A percentile compares a stretch with the other conserved stretches of the same genome.
Evolutionary conservation across 768 basidiomycete species (phyloP).

Genomic region (Gelatoporia subvermispora): DNA sequence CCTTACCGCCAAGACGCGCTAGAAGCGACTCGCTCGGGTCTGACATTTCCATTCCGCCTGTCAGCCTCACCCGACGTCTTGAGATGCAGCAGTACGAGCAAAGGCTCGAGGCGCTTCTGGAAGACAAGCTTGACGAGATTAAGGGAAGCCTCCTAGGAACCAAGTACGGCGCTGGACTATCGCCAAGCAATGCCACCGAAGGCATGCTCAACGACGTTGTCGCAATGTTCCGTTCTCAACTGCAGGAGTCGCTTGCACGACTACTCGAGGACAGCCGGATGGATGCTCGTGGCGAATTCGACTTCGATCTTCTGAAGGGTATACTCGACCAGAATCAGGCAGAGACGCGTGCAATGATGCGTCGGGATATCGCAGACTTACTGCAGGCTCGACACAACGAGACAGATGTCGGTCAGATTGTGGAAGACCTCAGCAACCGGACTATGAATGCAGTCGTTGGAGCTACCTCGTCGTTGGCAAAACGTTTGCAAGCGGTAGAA

Average conservation of each 20-base stretch:
- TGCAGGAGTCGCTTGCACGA: constrained; percentile 56
- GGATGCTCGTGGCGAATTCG: constrained; percentile 73
- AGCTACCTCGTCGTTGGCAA: constrained; percentile 52
- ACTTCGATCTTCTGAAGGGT: constrained; percentile 71
- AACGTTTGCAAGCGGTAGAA: constrained; percentile 50
- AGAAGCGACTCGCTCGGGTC: constrained; percentile 41
- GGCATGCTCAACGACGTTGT: constrained; percentile 63
- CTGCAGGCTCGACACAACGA: constrained; percentile 35
- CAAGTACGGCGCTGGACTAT: constrained; percentile 12
- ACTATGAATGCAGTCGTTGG: constrained; percentile 58
- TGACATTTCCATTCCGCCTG: constrained; percentile 36
- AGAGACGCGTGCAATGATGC: constrained; percentile 52
- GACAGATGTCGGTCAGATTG: constrained; percentile 23
- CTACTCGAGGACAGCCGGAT: constrained; percentile 57
- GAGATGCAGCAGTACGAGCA: constrained; percentile 58
- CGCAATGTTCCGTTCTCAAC: constrained; percentile 60
- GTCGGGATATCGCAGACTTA: constrained; percentile 53
- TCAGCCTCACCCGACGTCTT: constrained; percentile 51
- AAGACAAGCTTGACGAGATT: constrained; percentile 60
- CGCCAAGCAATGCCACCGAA: constrained; percentile 45
- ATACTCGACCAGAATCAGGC: constrained; percentile 64
- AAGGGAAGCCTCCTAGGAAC: constrained; percentile 32
- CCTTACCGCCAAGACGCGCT: constrained; percentile 41
- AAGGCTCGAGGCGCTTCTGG: constrained; percentile 56
- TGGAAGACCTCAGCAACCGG: constrained; percentile 56